Evolutionary conservation across 345 rosid species (phyloP).

Genomic region (Schrenkiella parvula): DNA sequence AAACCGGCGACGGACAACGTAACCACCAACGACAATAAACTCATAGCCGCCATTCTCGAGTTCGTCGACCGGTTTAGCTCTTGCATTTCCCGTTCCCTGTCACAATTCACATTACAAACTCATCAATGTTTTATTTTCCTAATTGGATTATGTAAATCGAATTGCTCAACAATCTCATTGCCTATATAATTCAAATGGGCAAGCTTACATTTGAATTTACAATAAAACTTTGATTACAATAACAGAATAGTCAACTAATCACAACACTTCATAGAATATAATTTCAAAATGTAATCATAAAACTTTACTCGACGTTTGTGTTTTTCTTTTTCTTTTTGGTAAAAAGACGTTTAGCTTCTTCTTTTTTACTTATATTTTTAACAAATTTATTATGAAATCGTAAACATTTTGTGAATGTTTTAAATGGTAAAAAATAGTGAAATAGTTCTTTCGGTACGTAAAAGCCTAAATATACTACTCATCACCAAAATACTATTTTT

Average conservation of each 20-base stretch:
- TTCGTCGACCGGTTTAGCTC: constrained; percentile 66
- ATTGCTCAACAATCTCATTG: neutral
- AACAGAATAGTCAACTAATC: neutral
- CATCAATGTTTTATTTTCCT: neutral
- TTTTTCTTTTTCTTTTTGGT: neutral
- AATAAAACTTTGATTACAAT: too few relatives aligned
- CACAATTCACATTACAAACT: neutral
- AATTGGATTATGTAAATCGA: neutral
- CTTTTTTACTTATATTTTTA: neutral
- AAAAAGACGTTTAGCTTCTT: neutral
- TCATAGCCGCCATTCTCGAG: constrained; percentile 65
- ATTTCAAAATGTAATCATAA: neutral
- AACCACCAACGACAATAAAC: constrained; percentile 59
- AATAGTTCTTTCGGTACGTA: neutral
- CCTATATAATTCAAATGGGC: neutral
- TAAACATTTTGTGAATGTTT: neutral
- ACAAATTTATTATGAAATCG: neutral
- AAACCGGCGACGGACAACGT: constrained; percentile 76
- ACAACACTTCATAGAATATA: neutral
- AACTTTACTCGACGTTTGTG: neutral
- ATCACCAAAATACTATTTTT: too few relatives aligned
- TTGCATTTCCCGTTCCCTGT: constrained; percentile 82
- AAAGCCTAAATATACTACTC: neutral
- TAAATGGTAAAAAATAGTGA: neutral
- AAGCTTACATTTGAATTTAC: neutral